These are phyloP conservation scores for Vickermania ingenoplastis DNA, from an alignment of 208 protist species.

Conservation along the genomic window DNA sequence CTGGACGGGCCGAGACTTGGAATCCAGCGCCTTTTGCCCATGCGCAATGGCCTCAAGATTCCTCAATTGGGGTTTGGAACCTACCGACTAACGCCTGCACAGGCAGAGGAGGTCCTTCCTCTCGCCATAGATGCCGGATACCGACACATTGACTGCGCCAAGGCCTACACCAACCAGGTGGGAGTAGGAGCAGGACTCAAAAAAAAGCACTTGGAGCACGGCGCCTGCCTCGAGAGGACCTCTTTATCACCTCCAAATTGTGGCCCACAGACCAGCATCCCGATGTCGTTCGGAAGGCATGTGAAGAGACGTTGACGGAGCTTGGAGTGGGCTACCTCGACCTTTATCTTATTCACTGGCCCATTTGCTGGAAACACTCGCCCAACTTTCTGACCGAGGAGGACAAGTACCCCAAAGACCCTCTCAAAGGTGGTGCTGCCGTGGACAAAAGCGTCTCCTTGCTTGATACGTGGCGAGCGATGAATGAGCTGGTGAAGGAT, in stretches of 20 bases:
- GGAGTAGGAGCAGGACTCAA: slow-evolving; percentile 78
- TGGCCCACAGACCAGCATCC: slow-evolving; percentile 91
- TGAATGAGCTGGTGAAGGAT: slow-evolving; percentile 73
- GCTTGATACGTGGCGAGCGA: slow-evolving; percentile 78
- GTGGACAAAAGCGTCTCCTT: slow-evolving; percentile 45
- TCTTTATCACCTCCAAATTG: slow-evolving; percentile 93
- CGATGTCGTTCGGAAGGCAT: slow-evolving; percentile 78
- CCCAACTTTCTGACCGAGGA: slow-evolving; percentile 28
- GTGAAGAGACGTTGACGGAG: slow-evolving; percentile 62
- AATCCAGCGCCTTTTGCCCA: slow-evolving; percentile 14
- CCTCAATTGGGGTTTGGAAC: slow-evolving; percentile 87
- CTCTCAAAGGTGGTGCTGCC: slow-evolving; percentile 18
- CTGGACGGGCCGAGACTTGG: slow-evolving; percentile 26
- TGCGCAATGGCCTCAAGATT: slow-evolving; percentile 50
- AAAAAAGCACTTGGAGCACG: slow-evolving; percentile 25
- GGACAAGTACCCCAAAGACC: slow-evolving; percentile 58
- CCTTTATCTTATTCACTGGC: slow-evolving; percentile 92
- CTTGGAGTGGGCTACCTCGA: slow-evolving; percentile 87
- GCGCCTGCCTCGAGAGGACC: slow-evolving; percentile 66
- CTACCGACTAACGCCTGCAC: slow-evolving; percentile 48
- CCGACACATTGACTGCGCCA: slow-evolving; percentile 87
- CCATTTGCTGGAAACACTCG: slow-evolving; percentile 68
- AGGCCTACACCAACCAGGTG: slow-evolving; percentile 86
- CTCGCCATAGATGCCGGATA: slow-evolving; percentile 74
- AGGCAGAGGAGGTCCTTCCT: slow-evolving; percentile 34